A percentile compares a stretch with the other conserved stretches of the same genome.
Evolutionary conservation across 2,329 filamentous ascomycete genomes (phyloP).

Genomic region (Colletotrichum coccodes): DNA sequence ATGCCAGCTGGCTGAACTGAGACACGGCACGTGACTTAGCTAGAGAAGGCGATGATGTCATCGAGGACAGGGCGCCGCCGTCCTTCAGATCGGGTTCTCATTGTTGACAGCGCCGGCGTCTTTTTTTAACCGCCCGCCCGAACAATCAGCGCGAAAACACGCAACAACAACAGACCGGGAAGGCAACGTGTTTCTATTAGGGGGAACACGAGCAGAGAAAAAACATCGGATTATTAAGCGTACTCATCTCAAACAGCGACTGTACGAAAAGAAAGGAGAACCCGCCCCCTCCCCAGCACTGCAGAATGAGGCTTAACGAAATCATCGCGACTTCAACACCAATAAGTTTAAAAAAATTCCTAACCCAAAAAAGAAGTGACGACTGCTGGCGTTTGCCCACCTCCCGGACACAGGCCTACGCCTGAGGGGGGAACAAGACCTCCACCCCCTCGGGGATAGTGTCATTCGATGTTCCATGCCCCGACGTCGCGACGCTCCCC

Average conservation of each 20-base stretch:
- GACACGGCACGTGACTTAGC: not conserved
- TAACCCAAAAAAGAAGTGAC: not conserved
- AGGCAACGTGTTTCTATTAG: conserved; percentile 6
- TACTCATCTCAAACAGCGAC: not conserved
- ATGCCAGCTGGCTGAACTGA: not conserved
- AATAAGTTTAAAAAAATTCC: not conserved
- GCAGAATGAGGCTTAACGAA: not conserved
- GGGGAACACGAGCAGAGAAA: not conserved
- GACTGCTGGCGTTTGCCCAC: not conserved
- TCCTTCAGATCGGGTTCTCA: not conserved
- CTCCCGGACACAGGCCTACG: not conserved
- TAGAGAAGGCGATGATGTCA: not conserved
- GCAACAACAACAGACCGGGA: not conserved
- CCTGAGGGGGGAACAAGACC: not conserved
- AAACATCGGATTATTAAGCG: conserved; percentile 9
- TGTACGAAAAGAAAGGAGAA: not conserved
- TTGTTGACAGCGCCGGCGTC: not conserved
- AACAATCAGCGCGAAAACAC: not conserved
- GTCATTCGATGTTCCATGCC: not conserved
- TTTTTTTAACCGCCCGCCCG: not conserved
- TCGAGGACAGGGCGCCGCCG: not conserved
- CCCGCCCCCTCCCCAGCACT: too few species aligned
- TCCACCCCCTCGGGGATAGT: not conserved
- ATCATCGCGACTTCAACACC: not conserved
- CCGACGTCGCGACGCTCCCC: too few species aligned